A percentile compares a stretch with the other conserved stretches of the same genome.
Evolutionary conservation across 768 basidiomycete genomes (phyloP).

Genomic region (Leccinum olivaceopallidum): DNA sequence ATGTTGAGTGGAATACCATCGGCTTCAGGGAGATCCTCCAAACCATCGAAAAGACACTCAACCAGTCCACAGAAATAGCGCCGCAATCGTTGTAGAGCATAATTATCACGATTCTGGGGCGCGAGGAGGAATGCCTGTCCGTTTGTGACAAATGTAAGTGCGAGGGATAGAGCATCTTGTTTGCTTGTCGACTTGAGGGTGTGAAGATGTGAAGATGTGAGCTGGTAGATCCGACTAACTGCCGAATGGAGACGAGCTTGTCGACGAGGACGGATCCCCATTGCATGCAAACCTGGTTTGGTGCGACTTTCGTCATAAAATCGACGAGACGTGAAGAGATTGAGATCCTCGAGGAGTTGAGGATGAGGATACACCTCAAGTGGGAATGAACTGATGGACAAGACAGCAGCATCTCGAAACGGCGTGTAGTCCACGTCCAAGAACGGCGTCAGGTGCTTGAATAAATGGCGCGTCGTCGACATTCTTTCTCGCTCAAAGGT

Average conservation of each 20-base stretch:
- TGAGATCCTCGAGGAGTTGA: conserved; percentile 81
- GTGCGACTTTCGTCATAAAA: conserved; percentile 69
- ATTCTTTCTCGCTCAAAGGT: conserved; percentile 81
- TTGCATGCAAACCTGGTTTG: conserved; percentile 46
- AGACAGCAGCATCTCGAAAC: conserved; percentile 84
- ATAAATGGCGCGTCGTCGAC: conserved; percentile 76
- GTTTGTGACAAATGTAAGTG: conserved; percentile 84
- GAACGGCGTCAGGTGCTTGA: conserved; percentile 84
- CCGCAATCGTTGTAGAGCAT: conserved; percentile 75
- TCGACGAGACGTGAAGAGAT: conserved; percentile 75
- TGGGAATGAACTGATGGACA: conserved; percentile 88
- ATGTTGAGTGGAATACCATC: conserved; percentile 74
- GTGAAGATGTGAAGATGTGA: conserved; percentile 77
- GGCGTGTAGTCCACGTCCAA: conserved; percentile 81
- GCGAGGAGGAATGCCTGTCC: conserved; percentile 77
- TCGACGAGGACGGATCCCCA: conserved; percentile 59
- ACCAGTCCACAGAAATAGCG: conserved; percentile 91
- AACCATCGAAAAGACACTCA: conserved; percentile 80
- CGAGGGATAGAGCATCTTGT: conserved; percentile 71
- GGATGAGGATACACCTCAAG: conserved; percentile 59
- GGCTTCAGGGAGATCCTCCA: conserved; percentile 66
- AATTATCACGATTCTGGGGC: conserved; percentile 71
- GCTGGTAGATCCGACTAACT: conserved; percentile 84
- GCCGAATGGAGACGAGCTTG: conserved; percentile 83
- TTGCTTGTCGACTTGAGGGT: conserved; percentile 67